phyloP scores from a whole-genome alignment of 108 stramenopile genomes.

The Poteriospumella lacustris region DNA sequence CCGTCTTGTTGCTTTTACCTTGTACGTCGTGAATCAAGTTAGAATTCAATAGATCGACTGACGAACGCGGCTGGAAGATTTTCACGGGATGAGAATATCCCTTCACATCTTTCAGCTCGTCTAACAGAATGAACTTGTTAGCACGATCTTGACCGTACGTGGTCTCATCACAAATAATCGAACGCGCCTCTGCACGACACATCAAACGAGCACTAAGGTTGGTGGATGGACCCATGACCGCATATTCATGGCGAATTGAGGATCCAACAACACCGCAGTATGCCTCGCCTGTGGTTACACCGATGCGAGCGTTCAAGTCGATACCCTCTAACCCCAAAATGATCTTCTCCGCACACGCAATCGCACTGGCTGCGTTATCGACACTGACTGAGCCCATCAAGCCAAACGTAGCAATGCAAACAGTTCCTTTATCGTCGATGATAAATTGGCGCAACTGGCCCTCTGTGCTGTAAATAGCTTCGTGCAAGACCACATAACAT shows the following conservation, averaged over 20 bases:
- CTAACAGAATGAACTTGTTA: not conserved
- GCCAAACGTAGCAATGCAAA: conserved; percentile 68
- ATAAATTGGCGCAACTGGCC: conserved; percentile 28
- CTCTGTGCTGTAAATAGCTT: too few relatives aligned
- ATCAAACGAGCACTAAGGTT: conserved; percentile 53
- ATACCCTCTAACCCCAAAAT: conserved; percentile 5
- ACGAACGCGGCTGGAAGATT: conserved; percentile 2
- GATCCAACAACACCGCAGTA: conserved; percentile 55
- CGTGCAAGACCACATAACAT: conserved; percentile 6
- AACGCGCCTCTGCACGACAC: conserved; percentile 28
- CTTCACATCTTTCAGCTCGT: conserved; percentile 10
- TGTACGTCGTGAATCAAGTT: not conserved
- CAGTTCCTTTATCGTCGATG: conserved; percentile 53
- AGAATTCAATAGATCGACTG: too few relatives aligned
- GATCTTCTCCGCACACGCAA: not conserved
- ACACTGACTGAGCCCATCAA: conserved; percentile 62
- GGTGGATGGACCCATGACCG: conserved; percentile 47
- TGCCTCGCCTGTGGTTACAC: conserved; percentile 46
- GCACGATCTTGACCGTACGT: not conserved
- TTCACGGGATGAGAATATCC: not conserved
- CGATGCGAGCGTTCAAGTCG: not conserved
- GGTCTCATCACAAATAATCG: not conserved
- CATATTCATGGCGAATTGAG: conserved; percentile 44
- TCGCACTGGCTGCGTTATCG: not conserved
- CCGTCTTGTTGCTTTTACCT: too few relatives aligned